Evolutionary conservation across 23 red algal genomes (phyloP).

Genomic region (Gracilaria vermiculophylla): DNA sequence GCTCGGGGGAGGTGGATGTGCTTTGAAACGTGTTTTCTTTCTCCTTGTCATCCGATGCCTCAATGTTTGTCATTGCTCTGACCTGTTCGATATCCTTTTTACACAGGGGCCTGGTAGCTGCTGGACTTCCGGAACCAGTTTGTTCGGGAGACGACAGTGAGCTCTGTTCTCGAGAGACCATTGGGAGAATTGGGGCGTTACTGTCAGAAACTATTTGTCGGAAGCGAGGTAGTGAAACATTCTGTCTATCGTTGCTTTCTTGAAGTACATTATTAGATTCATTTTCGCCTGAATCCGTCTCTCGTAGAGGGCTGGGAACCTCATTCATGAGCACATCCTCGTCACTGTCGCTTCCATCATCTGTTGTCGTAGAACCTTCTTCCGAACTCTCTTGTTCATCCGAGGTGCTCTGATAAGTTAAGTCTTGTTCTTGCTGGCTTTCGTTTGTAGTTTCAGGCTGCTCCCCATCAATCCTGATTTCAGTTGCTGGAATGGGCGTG

Average conservation of each 20-base stretch:
- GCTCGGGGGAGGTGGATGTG: slow-evolving; percentile 12
- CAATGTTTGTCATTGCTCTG: background rate
- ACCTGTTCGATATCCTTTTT: slow-evolving; percentile 5
- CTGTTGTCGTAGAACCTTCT: background rate
- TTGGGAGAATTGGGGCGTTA: background rate
- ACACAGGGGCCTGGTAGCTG: background rate
- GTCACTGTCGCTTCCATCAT: background rate
- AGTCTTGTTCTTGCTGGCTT: background rate
- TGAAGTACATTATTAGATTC: background rate
- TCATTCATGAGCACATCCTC: background rate
- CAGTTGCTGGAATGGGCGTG: background rate
- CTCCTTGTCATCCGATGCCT: background rate
- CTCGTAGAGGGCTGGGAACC: background rate
- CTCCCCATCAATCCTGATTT: background rate
- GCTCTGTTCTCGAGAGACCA: slow-evolving; percentile 3
- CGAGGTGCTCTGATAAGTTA: background rate
- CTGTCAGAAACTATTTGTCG: background rate
- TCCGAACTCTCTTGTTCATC: background rate
- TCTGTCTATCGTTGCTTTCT: background rate
- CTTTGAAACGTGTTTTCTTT: slow-evolving; percentile 29
- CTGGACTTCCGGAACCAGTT: background rate
- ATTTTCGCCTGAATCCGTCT: background rate
- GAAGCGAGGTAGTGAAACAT: background rate
- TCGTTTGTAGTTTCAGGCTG: background rate
- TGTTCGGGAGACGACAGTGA: background rate